phyloP scores from a whole-genome alignment of 345 rosid species.

The Eutrema yunnanense region DNA sequence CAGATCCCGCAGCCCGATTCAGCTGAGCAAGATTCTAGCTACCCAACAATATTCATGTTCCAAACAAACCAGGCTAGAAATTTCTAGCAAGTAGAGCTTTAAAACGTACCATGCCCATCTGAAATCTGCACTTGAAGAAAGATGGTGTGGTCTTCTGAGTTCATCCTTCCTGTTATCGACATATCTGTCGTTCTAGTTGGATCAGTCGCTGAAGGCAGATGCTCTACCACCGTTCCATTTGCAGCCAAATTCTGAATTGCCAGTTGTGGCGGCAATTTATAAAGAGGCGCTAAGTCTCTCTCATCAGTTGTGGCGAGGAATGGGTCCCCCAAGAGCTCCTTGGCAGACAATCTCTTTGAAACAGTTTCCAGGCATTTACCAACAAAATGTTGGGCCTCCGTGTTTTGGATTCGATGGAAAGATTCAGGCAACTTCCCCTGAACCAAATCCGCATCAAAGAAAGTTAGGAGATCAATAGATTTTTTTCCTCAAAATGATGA shows the following conservation, averaged over 20 bases:
- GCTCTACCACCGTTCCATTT: constrained; percentile 24
- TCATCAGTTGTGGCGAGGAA: constrained; percentile 51
- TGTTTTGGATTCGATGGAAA: constrained; percentile 55
- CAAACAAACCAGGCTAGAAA: not conserved
- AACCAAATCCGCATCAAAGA: constrained; percentile 3
- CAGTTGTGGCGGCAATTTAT: constrained; percentile 11
- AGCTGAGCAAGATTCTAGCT: not conserved
- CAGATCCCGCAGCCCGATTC: not conserved
- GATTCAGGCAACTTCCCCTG: constrained; percentile 92
- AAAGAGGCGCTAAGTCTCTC: constrained; percentile 20
- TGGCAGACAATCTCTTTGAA: constrained; percentile 71
- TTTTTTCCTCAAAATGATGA: not conserved
- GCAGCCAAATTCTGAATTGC: constrained; percentile 32
- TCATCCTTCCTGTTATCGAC: constrained; percentile 75
- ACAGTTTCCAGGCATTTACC: constrained; percentile 73
- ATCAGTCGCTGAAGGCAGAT: constrained; percentile 31
- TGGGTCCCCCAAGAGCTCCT: constrained; percentile 61
- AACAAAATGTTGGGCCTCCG: constrained; percentile 59
- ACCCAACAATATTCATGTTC: not conserved
- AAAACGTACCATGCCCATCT: constrained; percentile 52
- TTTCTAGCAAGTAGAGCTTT: not conserved
- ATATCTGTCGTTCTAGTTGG: constrained; percentile 57
- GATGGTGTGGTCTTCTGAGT: constrained; percentile 69
- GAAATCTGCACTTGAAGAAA: constrained; percentile 84
- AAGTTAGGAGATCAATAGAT: not conserved